Evolutionary conservation across 495 filamentous ascomycete genomes (phyloP), one percentile per base, ranked within the genome.

Genomic region (Echria macrotheca): DNA sequence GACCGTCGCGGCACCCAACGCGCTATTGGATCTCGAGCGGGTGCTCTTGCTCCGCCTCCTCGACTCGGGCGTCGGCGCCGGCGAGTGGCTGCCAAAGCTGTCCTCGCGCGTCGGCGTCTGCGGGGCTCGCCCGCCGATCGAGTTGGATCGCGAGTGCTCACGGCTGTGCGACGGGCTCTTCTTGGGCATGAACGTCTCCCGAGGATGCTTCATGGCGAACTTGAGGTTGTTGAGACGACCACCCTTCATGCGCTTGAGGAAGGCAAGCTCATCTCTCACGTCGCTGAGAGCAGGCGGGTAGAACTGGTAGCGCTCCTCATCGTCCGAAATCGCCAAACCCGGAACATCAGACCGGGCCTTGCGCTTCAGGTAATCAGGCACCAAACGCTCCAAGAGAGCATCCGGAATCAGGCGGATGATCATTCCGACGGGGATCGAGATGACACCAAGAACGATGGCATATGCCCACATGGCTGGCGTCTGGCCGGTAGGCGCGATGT

Each of bases 211-310:
- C 35, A 95, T 76, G 53, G 84, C 86, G 66, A 95, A 94, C 58
- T 83, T 87, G 53, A 97, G 76, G 52, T 87, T 81, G 65, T 85
- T 90, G 39, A 98, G 69, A 48, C 93, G 88, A 23, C 94, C 94
- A 52, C 93, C 94, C 58, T 90, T 91, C 53, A 96, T 75, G 53
- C 78, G 87, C 73, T 90, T 95, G 61, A 98, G 76, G 72, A 95
- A 96, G 29, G 79, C 79, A 37, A 95, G 75, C 57, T 95, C 84
- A 56, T 91, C 84, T 22, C 82, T 72, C 50, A 95, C 85, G 32
- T 89, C 86, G 71, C 82, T 64, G 75, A 82, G 59, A 55, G 85
- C 69, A 75, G 87, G 68, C 73, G 81, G 75, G 82, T 72, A 95
- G 82, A 66, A 85, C 70, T 61, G 62, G 65, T 79, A 87, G 10